A percentile compares a stretch with the other conserved stretches of the same genome.
Evolutionary conservation across 495 filamentous ascomycete species (phyloP).

Genomic region (Platismatia glauca): DNA sequence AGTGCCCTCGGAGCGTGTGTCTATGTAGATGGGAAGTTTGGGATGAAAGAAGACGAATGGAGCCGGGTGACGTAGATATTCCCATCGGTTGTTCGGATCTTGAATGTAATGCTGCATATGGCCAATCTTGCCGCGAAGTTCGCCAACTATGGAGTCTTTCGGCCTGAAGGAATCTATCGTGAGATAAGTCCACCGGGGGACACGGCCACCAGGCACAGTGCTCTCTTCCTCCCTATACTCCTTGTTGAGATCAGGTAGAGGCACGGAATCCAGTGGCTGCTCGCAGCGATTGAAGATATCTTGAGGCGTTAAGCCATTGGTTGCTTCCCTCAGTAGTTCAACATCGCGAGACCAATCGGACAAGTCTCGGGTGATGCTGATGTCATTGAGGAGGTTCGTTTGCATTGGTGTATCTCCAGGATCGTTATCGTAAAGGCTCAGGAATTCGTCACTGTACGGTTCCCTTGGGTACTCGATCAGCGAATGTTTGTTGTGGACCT

Average conservation of each 20-base stretch:
- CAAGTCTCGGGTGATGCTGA: constrained; percentile 57
- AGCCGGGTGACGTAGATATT: constrained; percentile 64
- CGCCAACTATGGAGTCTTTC: constrained; percentile 65
- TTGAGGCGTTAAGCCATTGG: constrained; percentile 35
- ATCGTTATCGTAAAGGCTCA: constrained; percentile 59
- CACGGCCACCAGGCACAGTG: constrained; percentile 36
- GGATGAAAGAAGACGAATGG: constrained; percentile 82
- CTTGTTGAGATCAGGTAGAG: constrained; percentile 39
- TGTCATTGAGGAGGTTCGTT: constrained; percentile 57
- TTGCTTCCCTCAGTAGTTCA: constrained; percentile 36
- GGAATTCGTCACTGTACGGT: constrained; percentile 61
- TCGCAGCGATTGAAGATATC: constrained; percentile 47
- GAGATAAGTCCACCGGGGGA: constrained; percentile 63
- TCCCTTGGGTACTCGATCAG: constrained; percentile 48
- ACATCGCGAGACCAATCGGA: constrained; percentile 64
- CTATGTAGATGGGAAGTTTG: constrained; percentile 77
- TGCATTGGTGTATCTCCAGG: constrained; percentile 45
- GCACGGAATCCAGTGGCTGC: constrained; percentile 45
- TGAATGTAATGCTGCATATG: constrained; percentile 66
- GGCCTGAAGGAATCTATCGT: constrained; percentile 52
- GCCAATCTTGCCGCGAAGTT: constrained; percentile 80
- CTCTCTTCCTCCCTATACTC: constrained; percentile 38
- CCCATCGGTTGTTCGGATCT: constrained; percentile 66
- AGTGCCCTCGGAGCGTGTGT: constrained; percentile 77
- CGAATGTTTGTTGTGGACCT: constrained; percentile 37